Evolutionary conservation across 2,329 filamentous ascomycete species (phyloP).

Genomic region (Dactylellina cionopaga): DNA sequence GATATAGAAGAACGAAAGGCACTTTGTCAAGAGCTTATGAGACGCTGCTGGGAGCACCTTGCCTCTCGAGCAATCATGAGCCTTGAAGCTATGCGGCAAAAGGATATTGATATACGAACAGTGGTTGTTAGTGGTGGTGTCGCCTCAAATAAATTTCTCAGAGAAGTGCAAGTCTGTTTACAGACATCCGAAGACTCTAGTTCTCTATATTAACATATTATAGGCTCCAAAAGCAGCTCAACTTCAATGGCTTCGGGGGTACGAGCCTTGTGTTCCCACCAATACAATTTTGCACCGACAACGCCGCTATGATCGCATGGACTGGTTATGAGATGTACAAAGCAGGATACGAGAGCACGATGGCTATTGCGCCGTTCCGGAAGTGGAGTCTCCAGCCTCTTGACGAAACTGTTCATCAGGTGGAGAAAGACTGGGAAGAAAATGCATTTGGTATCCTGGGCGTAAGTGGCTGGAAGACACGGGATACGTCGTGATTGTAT

Average conservation of each 20-base stretch:
- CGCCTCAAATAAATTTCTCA: slow-evolving; percentile 82
- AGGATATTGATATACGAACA: slow-evolving; percentile 64
- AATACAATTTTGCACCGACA: slow-evolving; percentile 83
- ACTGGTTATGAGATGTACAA: slow-evolving; percentile 90
- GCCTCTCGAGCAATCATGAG: slow-evolving; percentile 77
- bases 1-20: slow-evolving; percentile 68
- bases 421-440: slow-evolving; percentile 45
- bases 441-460: slow-evolving; percentile 43
- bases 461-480: slow-evolving; percentile 40
- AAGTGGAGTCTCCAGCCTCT: slow-evolving; percentile 69
- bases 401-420: slow-evolving; percentile 12
- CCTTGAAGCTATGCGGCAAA: slow-evolving; percentile 63
- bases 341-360: slow-evolving; percentile 74
- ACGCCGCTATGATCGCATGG: slow-evolving; percentile 98
- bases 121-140: slow-evolving; percentile 91
- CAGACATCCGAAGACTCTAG: not conserved
- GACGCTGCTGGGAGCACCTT: slow-evolving; percentile 86
- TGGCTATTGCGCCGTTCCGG: slow-evolving; percentile 70
- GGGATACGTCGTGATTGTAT: not conserved
- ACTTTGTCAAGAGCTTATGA: slow-evolving; percentile 79
- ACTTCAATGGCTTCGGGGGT: slow-evolving; percentile 66
- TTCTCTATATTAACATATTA: too few species aligned
- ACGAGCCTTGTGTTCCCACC: slow-evolving; percentile 79
- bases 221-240: slow-evolving; percentile 68
- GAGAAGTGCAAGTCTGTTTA: slow-evolving; percentile 67